A percentile compares a stretch with the other conserved stretches of the same genome.
Conservation (phyloP, 139 green algal genomes). For the Chlorella sp. region DNA sequence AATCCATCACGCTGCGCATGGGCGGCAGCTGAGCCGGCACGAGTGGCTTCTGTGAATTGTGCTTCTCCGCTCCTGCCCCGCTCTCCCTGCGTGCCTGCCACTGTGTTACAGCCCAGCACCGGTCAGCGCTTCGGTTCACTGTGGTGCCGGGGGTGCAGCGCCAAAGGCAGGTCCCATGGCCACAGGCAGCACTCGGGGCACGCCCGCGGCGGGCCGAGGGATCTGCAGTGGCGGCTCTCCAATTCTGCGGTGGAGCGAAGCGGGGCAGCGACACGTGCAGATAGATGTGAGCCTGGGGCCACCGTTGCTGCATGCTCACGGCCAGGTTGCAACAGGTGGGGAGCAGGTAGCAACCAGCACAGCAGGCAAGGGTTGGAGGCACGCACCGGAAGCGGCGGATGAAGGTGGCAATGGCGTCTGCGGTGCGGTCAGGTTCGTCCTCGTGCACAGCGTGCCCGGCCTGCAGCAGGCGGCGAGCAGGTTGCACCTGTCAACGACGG, state of each 20-base stretch:
- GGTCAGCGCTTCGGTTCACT: background rate
- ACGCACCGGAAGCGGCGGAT: constrained; percentile 65
- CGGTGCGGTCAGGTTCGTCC: constrained; percentile 76
- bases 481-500: too few species aligned
- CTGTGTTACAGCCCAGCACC: too few species aligned
- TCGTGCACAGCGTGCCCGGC: constrained; percentile 95
- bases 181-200: constrained; percentile 58
- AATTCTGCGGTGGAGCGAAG: background rate
- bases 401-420: constrained; percentile 75
- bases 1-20: background rate
- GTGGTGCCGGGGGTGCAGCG: background rate
- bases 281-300: too few species aligned
- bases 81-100: too few species aligned
- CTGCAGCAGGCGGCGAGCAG: constrained; percentile 17
- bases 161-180: constrained; percentile 21
- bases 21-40: background rate
- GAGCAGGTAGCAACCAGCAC: background rate
- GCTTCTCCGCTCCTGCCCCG: too few species aligned
- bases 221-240: constrained; percentile 63
- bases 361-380: background rate
- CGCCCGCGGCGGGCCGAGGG: constrained; percentile 41
- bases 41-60: too few species aligned
- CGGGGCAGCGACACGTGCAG: background rate
- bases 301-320: background rate
- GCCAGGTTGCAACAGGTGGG: background rate